Evolutionary conservation across 164 flowering plant genomes (phyloP).

Genomic region (Aristolochia californica): DNA sequence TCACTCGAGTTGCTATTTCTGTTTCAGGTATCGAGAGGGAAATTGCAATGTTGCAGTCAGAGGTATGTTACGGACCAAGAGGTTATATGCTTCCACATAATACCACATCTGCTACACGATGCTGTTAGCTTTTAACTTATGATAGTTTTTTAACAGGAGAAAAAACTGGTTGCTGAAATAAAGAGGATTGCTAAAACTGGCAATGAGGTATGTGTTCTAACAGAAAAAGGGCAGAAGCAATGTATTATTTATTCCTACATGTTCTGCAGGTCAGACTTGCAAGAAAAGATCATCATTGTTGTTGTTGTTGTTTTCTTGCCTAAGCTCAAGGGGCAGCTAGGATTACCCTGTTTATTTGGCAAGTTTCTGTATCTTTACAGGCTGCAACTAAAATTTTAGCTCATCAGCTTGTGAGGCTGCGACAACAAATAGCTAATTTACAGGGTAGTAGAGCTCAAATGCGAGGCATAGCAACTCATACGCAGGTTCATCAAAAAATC

Average conservation of each 20-base stretch:
- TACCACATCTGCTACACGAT: slow-evolving; percentile 1
- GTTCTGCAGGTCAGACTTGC: too few relatives aligned
- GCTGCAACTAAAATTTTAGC: slow-evolving; percentile 83
- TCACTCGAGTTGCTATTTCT: background rate
- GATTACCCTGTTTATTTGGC: background rate
- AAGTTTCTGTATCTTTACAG: slow-evolving; percentile 24
- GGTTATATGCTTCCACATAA: background rate
- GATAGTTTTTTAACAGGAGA: slow-evolving; percentile 50
- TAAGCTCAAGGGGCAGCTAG: too few relatives aligned
- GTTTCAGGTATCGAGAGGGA: slow-evolving; percentile 80
- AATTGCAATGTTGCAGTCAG: slow-evolving; percentile 62
- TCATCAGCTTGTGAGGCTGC: slow-evolving; percentile 77
- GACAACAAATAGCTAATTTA: slow-evolving; percentile 80
- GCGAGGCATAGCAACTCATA: slow-evolving; percentile 87
- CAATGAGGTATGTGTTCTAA: slow-evolving; percentile 53
- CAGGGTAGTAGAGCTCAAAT: slow-evolving; percentile 94
- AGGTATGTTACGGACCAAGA: slow-evolving; percentile 35
- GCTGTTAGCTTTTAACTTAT: background rate
- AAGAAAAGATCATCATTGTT: too few relatives aligned
- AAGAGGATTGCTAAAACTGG: slow-evolving; percentile 93
- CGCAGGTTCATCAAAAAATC: slow-evolving; percentile 84
- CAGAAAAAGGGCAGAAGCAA: background rate
- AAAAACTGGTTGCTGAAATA: slow-evolving; percentile 85
- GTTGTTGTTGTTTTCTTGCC: too few relatives aligned
- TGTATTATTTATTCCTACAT: background rate